Percentiles rank a stretch among this genome's conserved stretches.
These are phyloP conservation scores for Cladosporium colombiae DNA, from an alignment of 2,329 filamentous ascomycete species.

Conservation along the genomic window DNA sequence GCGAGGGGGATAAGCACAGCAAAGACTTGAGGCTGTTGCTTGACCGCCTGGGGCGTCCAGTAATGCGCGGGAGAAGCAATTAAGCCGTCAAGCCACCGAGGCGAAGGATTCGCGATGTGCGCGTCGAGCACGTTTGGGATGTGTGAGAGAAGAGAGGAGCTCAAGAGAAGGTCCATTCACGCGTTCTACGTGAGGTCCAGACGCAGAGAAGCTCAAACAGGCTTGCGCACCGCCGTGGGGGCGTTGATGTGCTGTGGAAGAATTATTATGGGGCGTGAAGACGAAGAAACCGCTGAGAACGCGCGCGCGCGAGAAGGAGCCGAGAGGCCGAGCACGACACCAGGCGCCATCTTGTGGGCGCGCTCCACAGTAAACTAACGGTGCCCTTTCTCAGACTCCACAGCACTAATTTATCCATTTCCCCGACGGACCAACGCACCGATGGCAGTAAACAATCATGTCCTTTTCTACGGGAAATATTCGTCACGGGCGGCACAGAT, in stretches of 20 bases:
- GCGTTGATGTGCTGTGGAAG: neutral
- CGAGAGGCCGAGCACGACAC: conserved; percentile 7
- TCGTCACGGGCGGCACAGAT: neutral
- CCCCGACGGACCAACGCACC: conserved; percentile 5
- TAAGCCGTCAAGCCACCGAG: conserved; percentile 6
- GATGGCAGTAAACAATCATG: neutral
- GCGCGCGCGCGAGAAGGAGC: conserved; percentile 3
- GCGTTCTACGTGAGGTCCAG: neutral
- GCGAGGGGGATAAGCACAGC: conserved; percentile 15
- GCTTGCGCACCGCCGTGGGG: conserved; percentile 4
- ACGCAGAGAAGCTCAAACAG: neutral
- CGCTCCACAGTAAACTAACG: neutral
- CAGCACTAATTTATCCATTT: conserved; percentile 6
- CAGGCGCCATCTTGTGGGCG: neutral
- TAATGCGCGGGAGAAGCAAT: neutral
- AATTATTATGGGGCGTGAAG: conserved; percentile 12
- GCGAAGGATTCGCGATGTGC: conserved; percentile 1
- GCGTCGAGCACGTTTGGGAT: conserved; percentile 1
- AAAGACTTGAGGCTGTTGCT: conserved; percentile 8
- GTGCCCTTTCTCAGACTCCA: neutral
- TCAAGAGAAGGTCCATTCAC: neutral
- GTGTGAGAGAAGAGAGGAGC: neutral
- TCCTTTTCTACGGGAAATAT: neutral
- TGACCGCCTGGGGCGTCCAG: conserved; percentile 3
- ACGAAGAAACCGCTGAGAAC: neutral